These are phyloP conservation scores for Colletotrichum tofieldiae DNA, from an alignment of 2,329 filamentous ascomycete genomes.

Conservation along the genomic window DNA sequence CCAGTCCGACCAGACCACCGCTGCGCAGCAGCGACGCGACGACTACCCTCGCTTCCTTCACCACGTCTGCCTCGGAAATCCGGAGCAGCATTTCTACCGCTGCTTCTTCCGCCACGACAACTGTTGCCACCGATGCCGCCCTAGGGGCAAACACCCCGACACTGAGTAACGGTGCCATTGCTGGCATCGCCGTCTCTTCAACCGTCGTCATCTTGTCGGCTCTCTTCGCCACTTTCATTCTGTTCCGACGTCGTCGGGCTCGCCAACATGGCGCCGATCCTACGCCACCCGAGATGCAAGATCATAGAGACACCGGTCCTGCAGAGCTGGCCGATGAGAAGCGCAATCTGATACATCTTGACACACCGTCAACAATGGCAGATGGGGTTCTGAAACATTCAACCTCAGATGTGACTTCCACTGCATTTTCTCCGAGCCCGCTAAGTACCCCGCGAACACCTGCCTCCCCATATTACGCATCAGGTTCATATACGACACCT, in stretches of 20 bases:
- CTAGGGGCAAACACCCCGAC: not conserved
- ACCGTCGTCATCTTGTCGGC: not conserved
- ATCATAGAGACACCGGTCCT: not conserved
- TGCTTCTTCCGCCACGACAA: not conserved
- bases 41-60: not conserved
- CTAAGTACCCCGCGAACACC: slow-evolving; percentile 26
- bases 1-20: slow-evolving; percentile 8
- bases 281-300: not conserved
- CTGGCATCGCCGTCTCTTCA: slow-evolving; percentile 26
- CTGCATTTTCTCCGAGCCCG: slow-evolving; percentile 2
- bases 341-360: not conserved
- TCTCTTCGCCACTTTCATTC: slow-evolving; percentile 9
- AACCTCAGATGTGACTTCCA: slow-evolving; percentile 3
- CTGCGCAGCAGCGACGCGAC: not conserved
- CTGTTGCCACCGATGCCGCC: not conserved
- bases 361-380: not conserved
- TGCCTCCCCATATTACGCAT: not conserved
- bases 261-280: not conserved
- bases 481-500: not conserved
- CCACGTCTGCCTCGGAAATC: not conserved
- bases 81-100: not conserved
- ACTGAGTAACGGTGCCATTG: slow-evolving; percentile 21
- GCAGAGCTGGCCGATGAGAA: slow-evolving; percentile 29
- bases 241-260: slow-evolving; percentile 15
- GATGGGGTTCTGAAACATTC: not conserved